Evolutionary conservation across 495 filamentous ascomycete genomes (phyloP).

Genomic region (Talaromyces thailandensis): DNA sequence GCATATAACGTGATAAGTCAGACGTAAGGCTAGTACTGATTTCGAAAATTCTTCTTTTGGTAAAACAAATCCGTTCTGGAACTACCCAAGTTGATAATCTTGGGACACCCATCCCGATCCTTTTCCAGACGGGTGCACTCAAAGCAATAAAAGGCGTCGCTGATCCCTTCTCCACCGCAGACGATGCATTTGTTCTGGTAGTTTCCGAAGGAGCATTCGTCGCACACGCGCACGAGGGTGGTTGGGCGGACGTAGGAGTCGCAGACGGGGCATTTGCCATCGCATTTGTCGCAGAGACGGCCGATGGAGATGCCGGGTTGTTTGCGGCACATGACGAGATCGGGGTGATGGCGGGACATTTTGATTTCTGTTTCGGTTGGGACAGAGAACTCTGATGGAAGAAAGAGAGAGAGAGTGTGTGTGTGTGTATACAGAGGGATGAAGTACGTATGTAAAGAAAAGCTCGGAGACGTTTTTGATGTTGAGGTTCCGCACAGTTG

Average conservation of each 20-base stretch:
- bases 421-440: constrained; percentile 1
- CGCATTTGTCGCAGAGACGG: constrained; percentile 98
- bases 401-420: constrained; percentile 16
- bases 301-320: constrained; percentile 97
- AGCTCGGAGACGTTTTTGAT: background rate
- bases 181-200: constrained; percentile 99
- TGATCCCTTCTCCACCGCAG: constrained; percentile 97
- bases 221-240: constrained; percentile 94
- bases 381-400: constrained; percentile 3
- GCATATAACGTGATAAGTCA: background rate
- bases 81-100: constrained; percentile 97
- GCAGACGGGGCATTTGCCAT: constrained; percentile 98
- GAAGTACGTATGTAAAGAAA: background rate
- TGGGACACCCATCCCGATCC: constrained; percentile 94
- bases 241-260: constrained; percentile 98
- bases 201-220: constrained; percentile 98
- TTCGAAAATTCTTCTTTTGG: constrained; percentile 68
- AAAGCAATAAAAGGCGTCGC: constrained; percentile 99
- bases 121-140: constrained; percentile 97
- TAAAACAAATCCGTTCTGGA: constrained; percentile 92
- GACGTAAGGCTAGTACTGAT: constrained; percentile 41
- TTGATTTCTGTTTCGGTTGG: constrained; percentile 7
- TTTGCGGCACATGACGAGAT: constrained; percentile 99
- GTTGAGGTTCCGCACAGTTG: constrained; percentile 15
- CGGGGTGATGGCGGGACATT: constrained; percentile 40